These are phyloP conservation scores for Amorphotheca resinae DNA, from an alignment of 495 filamentous ascomycete species.

Conservation along the genomic window DNA sequence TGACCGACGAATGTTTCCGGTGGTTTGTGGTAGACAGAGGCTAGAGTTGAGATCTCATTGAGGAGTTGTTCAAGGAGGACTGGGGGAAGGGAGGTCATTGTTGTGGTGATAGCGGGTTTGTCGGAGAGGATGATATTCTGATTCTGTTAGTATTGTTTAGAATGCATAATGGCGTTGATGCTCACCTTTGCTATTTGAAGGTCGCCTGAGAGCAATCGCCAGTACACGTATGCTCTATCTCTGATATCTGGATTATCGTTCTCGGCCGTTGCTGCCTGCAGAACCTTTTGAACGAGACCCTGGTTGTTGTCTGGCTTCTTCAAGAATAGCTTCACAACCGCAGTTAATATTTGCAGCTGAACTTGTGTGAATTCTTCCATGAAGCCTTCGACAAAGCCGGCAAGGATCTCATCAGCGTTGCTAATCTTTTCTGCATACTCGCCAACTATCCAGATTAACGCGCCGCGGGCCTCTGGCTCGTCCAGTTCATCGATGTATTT, in stretches of 20 bases:
- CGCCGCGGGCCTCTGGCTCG: constrained; percentile 81
- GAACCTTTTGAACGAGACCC: constrained; percentile 80
- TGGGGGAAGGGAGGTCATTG: constrained; percentile 76
- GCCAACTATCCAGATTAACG: constrained; percentile 96
- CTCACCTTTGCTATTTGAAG: constrained; percentile 69
- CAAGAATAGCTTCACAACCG: constrained; percentile 92
- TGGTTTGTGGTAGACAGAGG: constrained; percentile 98
- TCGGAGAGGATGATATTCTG: constrained; percentile 85
- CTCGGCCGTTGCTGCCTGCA: constrained; percentile 83
- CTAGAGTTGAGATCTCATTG: constrained; percentile 83
- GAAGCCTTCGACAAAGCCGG: constrained; percentile 81
- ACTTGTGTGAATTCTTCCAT: constrained; percentile 89
- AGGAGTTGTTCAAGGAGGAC: constrained; percentile 77
- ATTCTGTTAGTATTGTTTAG: constrained; percentile 14
- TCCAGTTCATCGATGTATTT: constrained; percentile 95
- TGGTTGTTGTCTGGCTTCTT: constrained; percentile 87
- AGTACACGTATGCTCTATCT: constrained; percentile 96
- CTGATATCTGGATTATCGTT: constrained; percentile 96
- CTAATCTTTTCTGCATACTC: constrained; percentile 98
- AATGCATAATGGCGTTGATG: not conserved
- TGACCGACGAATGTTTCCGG: constrained; percentile 93
- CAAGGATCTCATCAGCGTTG: constrained; percentile 84
- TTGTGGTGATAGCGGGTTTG: constrained; percentile 87
- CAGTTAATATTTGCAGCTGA: constrained; percentile 90
- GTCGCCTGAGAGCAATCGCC: constrained; percentile 91